Evolutionary conservation across 2,329 filamentous ascomycete genomes (phyloP).

Genomic region (Penicillium freii): DNA sequence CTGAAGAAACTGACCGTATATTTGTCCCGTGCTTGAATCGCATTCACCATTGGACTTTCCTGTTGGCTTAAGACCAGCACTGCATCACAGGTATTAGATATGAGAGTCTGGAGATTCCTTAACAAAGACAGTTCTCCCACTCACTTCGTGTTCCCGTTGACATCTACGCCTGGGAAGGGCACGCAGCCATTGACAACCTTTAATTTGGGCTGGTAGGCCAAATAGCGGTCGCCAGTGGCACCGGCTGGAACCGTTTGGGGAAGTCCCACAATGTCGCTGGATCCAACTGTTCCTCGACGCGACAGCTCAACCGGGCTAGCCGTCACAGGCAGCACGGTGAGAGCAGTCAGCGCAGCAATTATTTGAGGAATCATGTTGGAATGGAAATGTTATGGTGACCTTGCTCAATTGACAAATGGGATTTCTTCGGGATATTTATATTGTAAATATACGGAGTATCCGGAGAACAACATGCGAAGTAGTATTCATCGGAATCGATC

Average conservation of each 20-base stretch:
- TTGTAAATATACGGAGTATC: background rate
- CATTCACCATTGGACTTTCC: constrained; percentile 45
- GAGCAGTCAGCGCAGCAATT: constrained; percentile 1
- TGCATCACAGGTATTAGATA: constrained; percentile 19
- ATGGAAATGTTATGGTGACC: background rate
- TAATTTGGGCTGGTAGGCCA: constrained; percentile 57
- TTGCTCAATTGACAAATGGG: background rate
- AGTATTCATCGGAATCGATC: too few relatives aligned
- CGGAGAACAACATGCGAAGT: too few relatives aligned
- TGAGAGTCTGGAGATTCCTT: background rate
- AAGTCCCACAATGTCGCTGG: constrained; percentile 54
- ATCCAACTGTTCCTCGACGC: constrained; percentile 44
- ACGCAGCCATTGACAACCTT: constrained; percentile 60
- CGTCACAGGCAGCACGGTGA: constrained; percentile 4
- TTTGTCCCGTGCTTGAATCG: constrained; percentile 48
- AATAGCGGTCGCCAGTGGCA: constrained; percentile 49
- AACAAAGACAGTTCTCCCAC: constrained; percentile 9
- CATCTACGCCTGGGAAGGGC: constrained; percentile 61
- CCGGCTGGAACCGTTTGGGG: constrained; percentile 52
- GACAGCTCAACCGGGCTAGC: background rate
- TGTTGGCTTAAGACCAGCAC: constrained; percentile 45
- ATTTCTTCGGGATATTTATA: background rate
- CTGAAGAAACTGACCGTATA: constrained; percentile 39
- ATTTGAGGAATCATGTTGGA: constrained; percentile 9
- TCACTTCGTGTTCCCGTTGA: constrained; percentile 57